Base-by-base conservation (phyloP, 768 basidiomycete species). In the Pulveroboletus sp. region DNA sequence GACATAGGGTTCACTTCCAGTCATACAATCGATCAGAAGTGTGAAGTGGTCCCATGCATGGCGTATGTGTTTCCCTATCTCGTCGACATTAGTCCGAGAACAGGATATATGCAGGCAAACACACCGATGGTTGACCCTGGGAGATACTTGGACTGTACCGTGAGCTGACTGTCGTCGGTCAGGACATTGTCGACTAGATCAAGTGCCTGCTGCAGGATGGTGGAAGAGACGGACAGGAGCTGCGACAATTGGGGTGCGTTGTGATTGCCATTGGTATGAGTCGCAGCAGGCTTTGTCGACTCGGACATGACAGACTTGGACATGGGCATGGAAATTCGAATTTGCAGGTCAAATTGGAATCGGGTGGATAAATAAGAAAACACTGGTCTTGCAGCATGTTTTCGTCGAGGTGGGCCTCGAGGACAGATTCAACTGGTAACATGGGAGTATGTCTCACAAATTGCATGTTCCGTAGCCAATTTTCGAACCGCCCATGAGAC, bases 121-220 rank as follows among this genome's bases (percentile, higher is more conserved):
- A 47, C 66, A 89, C 90, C 90, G 49, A 93, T 93, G 6, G 90
- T 91, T 10, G 89, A 90, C 14, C 90, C 90, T n/a, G 89, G 87
- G 44, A 93, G 75, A 59, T 78, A 82, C 61, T 80, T 76, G n/a
- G 89, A 90, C 47, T 77, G 73, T 14, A 75, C 73, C 11, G 74
- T 79, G 43, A 93, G 76, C 63, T 91, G 88, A 16, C 80, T 79
- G 59, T 92, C 84, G 11, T 79, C 74, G 13, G 74, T 77, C 43
- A 93, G 72, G 52, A 79, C 70, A 41, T 82, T 76, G 61, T 85
- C 80, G 44, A 91, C 65, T 34, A 92, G 69, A 57, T 87, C 84
- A 19, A 91, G 69, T 24, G 85, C 90, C 62, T 93, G 90, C 39
- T 72, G 69, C 38, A 93, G 69, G 29, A 92, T 73, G 17, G 80